phyloP scores from a whole-genome alignment of 305 asterid species.

The Plantago coronopus region DNA sequence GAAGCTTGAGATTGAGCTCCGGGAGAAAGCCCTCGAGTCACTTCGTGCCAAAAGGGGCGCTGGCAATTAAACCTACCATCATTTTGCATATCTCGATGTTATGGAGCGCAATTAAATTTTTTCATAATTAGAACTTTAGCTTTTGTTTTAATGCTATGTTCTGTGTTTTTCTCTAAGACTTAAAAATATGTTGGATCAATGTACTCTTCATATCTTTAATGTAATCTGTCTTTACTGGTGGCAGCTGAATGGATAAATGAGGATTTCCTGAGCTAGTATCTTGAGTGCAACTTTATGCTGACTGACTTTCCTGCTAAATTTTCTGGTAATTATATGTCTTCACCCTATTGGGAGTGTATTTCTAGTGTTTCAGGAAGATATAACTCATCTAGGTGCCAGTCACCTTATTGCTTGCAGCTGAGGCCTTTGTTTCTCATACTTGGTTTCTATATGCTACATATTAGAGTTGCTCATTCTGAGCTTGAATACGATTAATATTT shows the following conservation, averaged over 20 bases:
- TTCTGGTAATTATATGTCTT: slow-evolving; percentile 47
- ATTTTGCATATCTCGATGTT: slow-evolving; percentile 26
- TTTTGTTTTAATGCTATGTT: slow-evolving; percentile 29
- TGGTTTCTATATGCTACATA: slow-evolving; percentile 4
- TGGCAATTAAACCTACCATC: slow-evolving; percentile 38
- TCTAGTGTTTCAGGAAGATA: slow-evolving; percentile 19
- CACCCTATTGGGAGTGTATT: slow-evolving; percentile 40
- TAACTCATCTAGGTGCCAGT: slow-evolving; percentile 20
- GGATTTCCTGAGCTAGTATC: slow-evolving; percentile 80
- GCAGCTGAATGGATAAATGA: slow-evolving; percentile 84
- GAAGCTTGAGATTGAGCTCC: slow-evolving; percentile 87
- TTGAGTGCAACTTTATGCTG: slow-evolving; percentile 82
- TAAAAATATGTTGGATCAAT: slow-evolving; percentile 40
- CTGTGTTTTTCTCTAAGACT: slow-evolving; percentile 30
- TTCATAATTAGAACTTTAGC: slow-evolving; percentile 31
- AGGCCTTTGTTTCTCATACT: slow-evolving; percentile 16
- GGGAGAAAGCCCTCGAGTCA: slow-evolving; percentile 94
- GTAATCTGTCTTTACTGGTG: slow-evolving; percentile 77
- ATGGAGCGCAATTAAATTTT: slow-evolving; percentile 32
- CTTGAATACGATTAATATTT: slow-evolving; percentile 15
- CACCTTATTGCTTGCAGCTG: slow-evolving; percentile 25
- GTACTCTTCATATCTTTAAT: slow-evolving; percentile 56
- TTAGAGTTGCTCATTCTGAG: slow-evolving; percentile 22
- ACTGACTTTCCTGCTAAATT: slow-evolving; percentile 79
- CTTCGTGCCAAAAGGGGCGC: slow-evolving; percentile 84